phyloP scores from a whole-genome alignment of 78 protist species.

The Dictyostelium brefeldianum region DNA sequence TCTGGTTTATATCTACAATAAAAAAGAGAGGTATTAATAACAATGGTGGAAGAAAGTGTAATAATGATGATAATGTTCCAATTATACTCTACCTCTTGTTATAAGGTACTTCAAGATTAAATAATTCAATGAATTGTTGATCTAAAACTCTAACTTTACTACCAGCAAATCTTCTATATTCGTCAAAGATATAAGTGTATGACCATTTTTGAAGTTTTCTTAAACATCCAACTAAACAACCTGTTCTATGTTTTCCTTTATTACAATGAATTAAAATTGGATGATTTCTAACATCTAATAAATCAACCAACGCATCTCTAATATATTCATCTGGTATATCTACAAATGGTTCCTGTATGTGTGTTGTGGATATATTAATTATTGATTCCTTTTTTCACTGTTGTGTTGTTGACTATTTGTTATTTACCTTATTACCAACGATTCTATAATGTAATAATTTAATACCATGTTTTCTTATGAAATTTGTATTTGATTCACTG shows the following conservation, averaged over 20 bases:
- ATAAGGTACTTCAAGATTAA: slow-evolving; percentile 81
- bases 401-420: no score
- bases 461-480: slow-evolving; percentile 78
- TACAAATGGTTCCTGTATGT: slow-evolving; percentile 93
- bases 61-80: slow-evolving; percentile 4
- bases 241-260: slow-evolving; percentile 96
- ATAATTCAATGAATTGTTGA: slow-evolving; percentile 95
- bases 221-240: slow-evolving; percentile 94
- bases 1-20: slow-evolving; percentile 4
- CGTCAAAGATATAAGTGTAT: slow-evolving; percentile 89
- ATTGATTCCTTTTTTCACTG: background rate
- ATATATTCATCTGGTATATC: slow-evolving; percentile 91
- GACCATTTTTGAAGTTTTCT: slow-evolving; percentile 93
- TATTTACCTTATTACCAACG: slow-evolving; percentile 84
- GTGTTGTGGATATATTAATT: background rate
- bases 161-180: slow-evolving; percentile 94
- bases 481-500: slow-evolving; percentile 81
- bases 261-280: slow-evolving; percentile 95
- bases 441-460: slow-evolving; percentile 86
- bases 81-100: slow-evolving; percentile 48
- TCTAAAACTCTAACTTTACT: slow-evolving; percentile 90
- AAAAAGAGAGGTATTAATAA: no score
- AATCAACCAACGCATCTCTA: slow-evolving; percentile 84
- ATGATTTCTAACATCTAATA: slow-evolving; percentile 90
- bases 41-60: no score